Evolutionary conservation across 768 basidiomycete species (phyloP).

Genomic region (Trametopsis cervina): DNA sequence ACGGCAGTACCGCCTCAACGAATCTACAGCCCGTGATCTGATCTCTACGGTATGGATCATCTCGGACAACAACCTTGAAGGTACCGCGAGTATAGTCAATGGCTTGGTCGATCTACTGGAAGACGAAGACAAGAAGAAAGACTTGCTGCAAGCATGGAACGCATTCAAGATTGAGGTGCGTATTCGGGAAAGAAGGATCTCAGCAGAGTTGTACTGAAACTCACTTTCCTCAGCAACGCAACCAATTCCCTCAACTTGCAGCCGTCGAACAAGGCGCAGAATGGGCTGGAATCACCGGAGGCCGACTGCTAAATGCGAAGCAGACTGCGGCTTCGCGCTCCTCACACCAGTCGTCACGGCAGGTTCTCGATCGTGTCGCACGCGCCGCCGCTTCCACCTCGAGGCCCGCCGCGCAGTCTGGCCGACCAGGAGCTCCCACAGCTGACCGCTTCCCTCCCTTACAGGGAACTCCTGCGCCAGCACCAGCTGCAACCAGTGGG

Average conservation of each 20-base stretch:
- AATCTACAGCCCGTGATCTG: constrained; percentile 77
- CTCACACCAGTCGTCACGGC: constrained; percentile 49
- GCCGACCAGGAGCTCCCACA: constrained; percentile 14
- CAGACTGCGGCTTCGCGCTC: constrained; percentile 58
- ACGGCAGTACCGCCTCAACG: constrained; percentile 69
- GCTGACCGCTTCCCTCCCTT: constrained; percentile 27
- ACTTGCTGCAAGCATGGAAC: constrained; percentile 72
- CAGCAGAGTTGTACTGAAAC: not conserved
- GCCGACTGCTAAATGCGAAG: constrained; percentile 80
- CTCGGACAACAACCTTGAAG: constrained; percentile 59
- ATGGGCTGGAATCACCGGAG: constrained; percentile 76
- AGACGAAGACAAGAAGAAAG: constrained; percentile 78
- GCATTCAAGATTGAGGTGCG: constrained; percentile 77
- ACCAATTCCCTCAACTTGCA: constrained; percentile 75
- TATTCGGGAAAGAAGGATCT: not conserved
- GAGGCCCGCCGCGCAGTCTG: constrained; percentile 24
- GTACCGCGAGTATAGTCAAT: constrained; percentile 68
- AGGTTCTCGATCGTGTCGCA: constrained; percentile 85
- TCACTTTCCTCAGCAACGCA: constrained; percentile 52
- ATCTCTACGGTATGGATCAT: constrained; percentile 86
- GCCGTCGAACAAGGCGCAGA: constrained; percentile 52
- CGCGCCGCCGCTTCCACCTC: constrained; percentile 55
- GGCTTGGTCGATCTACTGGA: constrained; percentile 72
- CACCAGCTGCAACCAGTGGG: constrained; percentile 6
- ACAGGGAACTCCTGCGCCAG: constrained; percentile 1